Base-by-base conservation (phyloP, 2,329 filamentous ascomycete genomes). In the Neofusicoccum cordaticola region DNA sequence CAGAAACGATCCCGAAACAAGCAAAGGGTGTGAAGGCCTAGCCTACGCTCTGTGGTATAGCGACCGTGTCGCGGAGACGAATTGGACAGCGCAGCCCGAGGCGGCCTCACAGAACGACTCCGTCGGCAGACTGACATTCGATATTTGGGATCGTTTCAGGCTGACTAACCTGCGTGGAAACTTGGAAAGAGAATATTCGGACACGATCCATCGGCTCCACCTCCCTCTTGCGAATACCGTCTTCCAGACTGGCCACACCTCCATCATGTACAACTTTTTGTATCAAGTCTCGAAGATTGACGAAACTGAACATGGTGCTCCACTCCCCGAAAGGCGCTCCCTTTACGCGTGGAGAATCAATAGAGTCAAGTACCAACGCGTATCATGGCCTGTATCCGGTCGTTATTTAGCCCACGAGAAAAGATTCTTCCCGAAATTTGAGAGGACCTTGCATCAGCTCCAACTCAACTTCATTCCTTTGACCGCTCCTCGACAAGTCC, bases 181-280 rank as follows among this genome's bases (percentile, higher is more conserved):
- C 3, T 19, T 35, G 13, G 11, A 35, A 9, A 42, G 34, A n/a
- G n/a, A 57, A 7, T 75, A 84, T 62, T 86, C 6, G 9, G 19
- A 42, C 5, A 34, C 15, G 11, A 5, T 93, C 1, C 3, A 44
- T 19, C 39, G 53, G 27, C 39, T 58, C 11, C 39, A 34, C 19
- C 41, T 58, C 3, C 91, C 91, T 1, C 79, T 95, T 31, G 88
- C 91, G 45, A 91, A 92, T 71, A 96, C 92, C 0, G 79, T 92
- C 6, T 95, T 95, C 72, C 85, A 88, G 44, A 94, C 88, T 66
- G 89, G 87, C 51, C 81, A 80, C 31, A 70, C 69, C 39, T 70
- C 66, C 22, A 74, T 72, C 19, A 71, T 76, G 70, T 71, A 66
- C 15, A 47, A 67, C 2, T 71, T 72, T 1, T 67, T 39, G 0